These are phyloP conservation scores for Monosporascus ibericus DNA, from an alignment of 2,329 filamentous ascomycete genomes.

Conservation along the genomic window DNA sequence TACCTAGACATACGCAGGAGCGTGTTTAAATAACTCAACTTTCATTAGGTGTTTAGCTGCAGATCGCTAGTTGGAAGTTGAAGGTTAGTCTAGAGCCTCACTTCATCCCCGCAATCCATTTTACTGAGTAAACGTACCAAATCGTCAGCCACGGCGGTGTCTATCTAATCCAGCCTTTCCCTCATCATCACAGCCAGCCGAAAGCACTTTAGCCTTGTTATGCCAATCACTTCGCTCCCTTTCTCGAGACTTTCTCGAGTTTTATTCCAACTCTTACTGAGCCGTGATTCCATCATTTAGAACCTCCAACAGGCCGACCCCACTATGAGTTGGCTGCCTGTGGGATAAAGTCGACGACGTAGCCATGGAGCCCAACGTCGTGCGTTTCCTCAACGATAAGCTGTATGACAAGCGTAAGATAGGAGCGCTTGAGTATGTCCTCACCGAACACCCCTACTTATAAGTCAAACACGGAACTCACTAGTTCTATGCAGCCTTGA, in stretches of 20 bases:
- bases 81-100: no score
- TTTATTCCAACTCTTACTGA: neutral
- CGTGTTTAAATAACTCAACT: no score
- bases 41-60: no score
- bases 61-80: no score
- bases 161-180: neutral
- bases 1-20: no score
- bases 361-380: conserved; percentile 80
- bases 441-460: neutral
- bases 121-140: no score
- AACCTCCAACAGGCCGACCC: neutral
- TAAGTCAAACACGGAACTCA: conserved; percentile 4
- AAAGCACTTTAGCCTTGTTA: neutral
- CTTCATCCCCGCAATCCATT: no score
- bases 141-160: neutral
- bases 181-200: neutral
- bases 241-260: neutral
- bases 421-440: conserved; percentile 86
- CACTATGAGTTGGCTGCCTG: neutral
- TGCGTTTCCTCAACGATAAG: conserved; percentile 92
- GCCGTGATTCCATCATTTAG: neutral
- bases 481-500: conserved; percentile 61
- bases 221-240: neutral
- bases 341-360: conserved; percentile 3
- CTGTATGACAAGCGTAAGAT: conserved; percentile 97